These are phyloP conservation scores for Clarireedia paspali DNA, from an alignment of 2,329 filamentous ascomycete genomes.

Conservation along the genomic window DNA sequence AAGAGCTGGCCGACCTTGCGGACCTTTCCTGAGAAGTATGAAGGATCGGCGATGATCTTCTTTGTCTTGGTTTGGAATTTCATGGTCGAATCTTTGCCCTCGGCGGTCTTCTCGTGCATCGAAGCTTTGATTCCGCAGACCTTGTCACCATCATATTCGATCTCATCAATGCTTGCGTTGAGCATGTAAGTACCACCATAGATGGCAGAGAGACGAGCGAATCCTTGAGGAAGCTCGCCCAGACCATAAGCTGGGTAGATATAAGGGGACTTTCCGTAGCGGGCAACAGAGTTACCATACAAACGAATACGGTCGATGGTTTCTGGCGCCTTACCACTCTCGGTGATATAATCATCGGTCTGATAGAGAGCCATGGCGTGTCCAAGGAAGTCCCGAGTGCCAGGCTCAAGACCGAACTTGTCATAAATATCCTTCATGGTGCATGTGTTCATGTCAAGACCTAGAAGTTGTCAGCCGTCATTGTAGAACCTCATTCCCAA, in stretches of 20 bases:
- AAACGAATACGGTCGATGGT: conserved; percentile 87
- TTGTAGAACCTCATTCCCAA: not conserved
- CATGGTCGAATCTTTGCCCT: conserved; percentile 58
- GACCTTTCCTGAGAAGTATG: conserved; percentile 89
- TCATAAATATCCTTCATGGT: conserved; percentile 99
- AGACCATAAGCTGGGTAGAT: conserved; percentile 98
- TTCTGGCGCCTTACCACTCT: conserved; percentile 68
- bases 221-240: conserved; percentile 93
- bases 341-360: conserved; percentile 77
- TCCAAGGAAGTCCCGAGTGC: conserved; percentile 91
- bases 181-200: conserved; percentile 99
- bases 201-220: conserved; percentile 93
- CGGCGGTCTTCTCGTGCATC: conserved; percentile 72
- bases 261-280: conserved; percentile 97
- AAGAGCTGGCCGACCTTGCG: conserved; percentile 83
- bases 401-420: conserved; percentile 86
- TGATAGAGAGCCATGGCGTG: conserved; percentile 97
- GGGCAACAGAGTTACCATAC: conserved; percentile 95
- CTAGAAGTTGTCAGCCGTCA: conserved; percentile 37
- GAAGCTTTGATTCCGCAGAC: conserved; percentile 95
- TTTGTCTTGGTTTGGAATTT: conserved; percentile 94
- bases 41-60: conserved; percentile 92
- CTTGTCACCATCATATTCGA: conserved; percentile 77
- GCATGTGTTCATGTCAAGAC: conserved; percentile 68
- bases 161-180: conserved; percentile 87